Conservation (phyloP, 176 grass and related monocot genomes). For the Oryza brachyantha region DNA sequence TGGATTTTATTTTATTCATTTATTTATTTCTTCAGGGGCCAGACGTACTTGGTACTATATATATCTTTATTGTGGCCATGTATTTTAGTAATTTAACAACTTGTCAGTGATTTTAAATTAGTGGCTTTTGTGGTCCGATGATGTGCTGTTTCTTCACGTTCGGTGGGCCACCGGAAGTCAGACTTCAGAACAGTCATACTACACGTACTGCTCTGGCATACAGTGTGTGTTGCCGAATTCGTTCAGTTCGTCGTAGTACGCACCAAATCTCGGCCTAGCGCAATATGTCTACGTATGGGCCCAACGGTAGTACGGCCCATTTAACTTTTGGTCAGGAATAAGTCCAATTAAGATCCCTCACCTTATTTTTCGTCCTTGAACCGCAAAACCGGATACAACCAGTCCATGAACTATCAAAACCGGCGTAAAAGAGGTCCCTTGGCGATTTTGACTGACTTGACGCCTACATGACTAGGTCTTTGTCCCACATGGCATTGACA, state of each 20-base stretch:
- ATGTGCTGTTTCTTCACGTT: background rate
- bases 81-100: background rate
- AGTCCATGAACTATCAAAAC: too few relatives aligned
- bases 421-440: too few relatives aligned
- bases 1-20: too few relatives aligned
- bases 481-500: too few relatives aligned
- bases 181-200: background rate
- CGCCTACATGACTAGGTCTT: too few relatives aligned
- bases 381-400: too few relatives aligned
- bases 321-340: background rate
- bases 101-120: too few relatives aligned
- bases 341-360: too few relatives aligned
- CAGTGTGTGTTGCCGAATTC: background rate
- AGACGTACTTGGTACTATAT: background rate
- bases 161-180: background rate
- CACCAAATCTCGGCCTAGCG: background rate
- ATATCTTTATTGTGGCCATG: background rate
- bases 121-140: background rate
- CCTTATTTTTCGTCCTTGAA: too few relatives aligned
- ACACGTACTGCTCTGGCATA: background rate
- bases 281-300: background rate
- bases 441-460: too few relatives aligned
- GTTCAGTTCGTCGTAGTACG: background rate
- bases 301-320: background rate
- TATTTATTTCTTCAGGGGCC: background rate